Evolutionary conservation across 106 monocot genomes (phyloP).

Genomic region (Agapanthus africanus): DNA sequence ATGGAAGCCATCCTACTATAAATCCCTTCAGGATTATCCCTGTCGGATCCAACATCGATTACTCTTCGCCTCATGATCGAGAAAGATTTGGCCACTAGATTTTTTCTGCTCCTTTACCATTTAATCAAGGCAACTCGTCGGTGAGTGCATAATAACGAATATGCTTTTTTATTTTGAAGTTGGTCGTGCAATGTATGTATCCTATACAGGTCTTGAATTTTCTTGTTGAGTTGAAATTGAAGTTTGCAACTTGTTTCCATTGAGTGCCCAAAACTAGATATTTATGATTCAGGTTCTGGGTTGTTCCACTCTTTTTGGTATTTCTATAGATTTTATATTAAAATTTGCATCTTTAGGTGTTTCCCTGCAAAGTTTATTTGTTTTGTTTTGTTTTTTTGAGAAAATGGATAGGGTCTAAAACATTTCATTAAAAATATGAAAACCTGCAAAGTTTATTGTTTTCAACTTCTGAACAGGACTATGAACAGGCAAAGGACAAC

Average conservation of each 20-base stretch:
- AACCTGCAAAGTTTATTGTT: slow-evolving; percentile 1
- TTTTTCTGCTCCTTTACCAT: too few species aligned
- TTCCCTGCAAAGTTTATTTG: not conserved
- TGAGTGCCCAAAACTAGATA: not conserved
- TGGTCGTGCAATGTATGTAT: not conserved
- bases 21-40: slow-evolving; percentile 82
- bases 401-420: too few species aligned
- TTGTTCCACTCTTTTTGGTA: not conserved
- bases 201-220: not conserved
- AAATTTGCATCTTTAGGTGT: not conserved
- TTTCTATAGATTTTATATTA: not conserved
- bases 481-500: too few species aligned
- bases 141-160: too few species aligned
- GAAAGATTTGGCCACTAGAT: slow-evolving; percentile 47
- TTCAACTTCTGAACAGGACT: not conserved
- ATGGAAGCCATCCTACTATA: slow-evolving; percentile 83
- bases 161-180: not conserved
- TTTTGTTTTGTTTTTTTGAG: too few species aligned
- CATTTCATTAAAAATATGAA: too few species aligned
- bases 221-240: not conserved
- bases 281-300: not conserved
- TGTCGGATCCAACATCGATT: slow-evolving; percentile 56
- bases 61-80: slow-evolving; percentile 68
- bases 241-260: not conserved
- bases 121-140: too few species aligned